Base-by-base conservation (phyloP, 1,284 basidiomycete genomes). In the Grifola frondosa region DNA sequence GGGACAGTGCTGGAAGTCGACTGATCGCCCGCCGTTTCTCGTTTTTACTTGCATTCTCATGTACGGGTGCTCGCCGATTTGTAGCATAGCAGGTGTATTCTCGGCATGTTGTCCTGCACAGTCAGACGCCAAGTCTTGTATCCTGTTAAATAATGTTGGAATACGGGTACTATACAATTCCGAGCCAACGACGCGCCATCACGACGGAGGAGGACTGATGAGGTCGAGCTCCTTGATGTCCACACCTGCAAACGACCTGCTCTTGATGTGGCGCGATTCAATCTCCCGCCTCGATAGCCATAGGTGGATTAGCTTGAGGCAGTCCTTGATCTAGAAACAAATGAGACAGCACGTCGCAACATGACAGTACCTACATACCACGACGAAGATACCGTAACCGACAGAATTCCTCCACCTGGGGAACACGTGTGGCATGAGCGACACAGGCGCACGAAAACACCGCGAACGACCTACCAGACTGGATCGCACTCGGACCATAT, bases 401-500 rank as follows among this genome's bases (percentile, higher is more conserved):
- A 88, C 57, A 3, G 78, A 66, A 57, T 88, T 89, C 31, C 86
- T 67, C 86, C 85, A 88, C 82, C 81, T 84, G 35, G 6, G 25
- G 12, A 23, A 10, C 21, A 19, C 3, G 35, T 28, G 31, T 28
- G n/a, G n/a, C n/a, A n/a, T n/a, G n/a, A n/a, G n/a, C n/a, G n/a
- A n/a, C 28, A 52, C 36, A 34, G 29, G 26, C 32, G n/a, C 3
- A 21, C 15, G 4, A 20, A 30, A 36, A 38, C 7, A 20, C 17
- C 30, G 17, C 1, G 15, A 21, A 30, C 46, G 15, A 22, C 71
- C 40, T 41, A 82, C 85, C 86, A 88, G 9, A 88, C 81, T 10
- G 85, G 86, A 60, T 88, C 85, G 35, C 74, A 71, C 48, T 79
- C 77, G 6, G 71, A 68, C 82, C 80, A 88, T 6, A 71, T 70